Conservation (phyloP, 2,329 filamentous ascomycete genomes). For the Neopestalotiopsis rosae region DNA sequence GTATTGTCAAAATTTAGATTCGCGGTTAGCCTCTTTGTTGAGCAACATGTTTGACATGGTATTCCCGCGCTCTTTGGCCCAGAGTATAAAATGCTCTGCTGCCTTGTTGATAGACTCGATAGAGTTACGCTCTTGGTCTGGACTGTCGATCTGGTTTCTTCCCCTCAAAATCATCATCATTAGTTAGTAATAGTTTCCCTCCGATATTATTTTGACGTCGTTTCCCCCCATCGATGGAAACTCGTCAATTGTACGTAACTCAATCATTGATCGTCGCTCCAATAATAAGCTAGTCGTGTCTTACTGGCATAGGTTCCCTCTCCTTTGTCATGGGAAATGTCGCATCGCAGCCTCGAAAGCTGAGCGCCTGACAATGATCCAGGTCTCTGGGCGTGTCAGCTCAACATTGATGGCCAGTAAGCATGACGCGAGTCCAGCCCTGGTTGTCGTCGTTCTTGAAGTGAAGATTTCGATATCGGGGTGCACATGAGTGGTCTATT, state of each 20-base stretch:
- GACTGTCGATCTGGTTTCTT: background rate
- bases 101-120: background rate
- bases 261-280: background rate
- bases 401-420: background rate
- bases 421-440: background rate
- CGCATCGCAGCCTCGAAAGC: background rate
- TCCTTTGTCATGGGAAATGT: background rate
- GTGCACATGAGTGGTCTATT: background rate
- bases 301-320: background rate
- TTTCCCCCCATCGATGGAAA: background rate
- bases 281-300: background rate
- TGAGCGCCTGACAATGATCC: background rate
- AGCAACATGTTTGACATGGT: background rate
- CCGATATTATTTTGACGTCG: background rate
- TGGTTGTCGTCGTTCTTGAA: background rate
- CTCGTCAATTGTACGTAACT: background rate
- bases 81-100: background rate
- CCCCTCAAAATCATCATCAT: conserved; percentile 1
- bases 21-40: background rate
- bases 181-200: background rate
- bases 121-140: background rate
- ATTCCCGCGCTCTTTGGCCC: background rate
- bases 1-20: background rate
- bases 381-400: background rate
- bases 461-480: background rate